A percentile compares a stretch with the other conserved stretches of the same genome.
Conservation (phyloP, 805 yeast species). For the Blastobotrys americana region DNA sequence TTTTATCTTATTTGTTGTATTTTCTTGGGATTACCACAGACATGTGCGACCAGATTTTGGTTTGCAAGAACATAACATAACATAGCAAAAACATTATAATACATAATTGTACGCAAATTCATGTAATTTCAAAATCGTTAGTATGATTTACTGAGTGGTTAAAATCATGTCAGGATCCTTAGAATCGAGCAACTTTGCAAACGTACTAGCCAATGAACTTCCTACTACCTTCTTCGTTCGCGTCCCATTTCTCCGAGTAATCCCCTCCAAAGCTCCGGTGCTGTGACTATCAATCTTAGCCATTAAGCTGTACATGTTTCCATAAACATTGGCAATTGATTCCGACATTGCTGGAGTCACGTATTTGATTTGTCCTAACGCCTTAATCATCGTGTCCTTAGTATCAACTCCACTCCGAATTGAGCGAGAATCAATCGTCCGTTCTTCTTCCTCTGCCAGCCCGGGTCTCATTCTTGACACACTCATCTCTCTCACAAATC, state of each 20-base stretch:
- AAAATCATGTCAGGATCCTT: constrained; percentile 14
- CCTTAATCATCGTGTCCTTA: constrained; percentile 11
- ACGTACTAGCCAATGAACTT: constrained; percentile 8
- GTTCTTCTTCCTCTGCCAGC: background rate
- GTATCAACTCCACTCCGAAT: constrained; percentile 15
- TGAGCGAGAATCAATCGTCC: constrained; percentile 9
- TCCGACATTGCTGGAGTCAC: constrained; percentile 18
- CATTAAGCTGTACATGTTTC: constrained; percentile 11
- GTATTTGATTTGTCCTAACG: constrained; percentile 17
- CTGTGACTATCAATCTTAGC: constrained; percentile 10
- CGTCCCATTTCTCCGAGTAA: background rate
- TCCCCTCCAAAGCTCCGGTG: constrained; percentile 11
- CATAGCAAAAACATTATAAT: too few relatives aligned
- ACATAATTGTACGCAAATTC: too few relatives aligned
- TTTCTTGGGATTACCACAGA: too few relatives aligned
- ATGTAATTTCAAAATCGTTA: too few relatives aligned
- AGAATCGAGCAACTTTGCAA: constrained; percentile 8
- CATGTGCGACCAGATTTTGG: too few relatives aligned
- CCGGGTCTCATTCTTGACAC: constrained; percentile 10
- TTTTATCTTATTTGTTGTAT: too few relatives aligned
- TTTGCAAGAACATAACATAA: too few relatives aligned
- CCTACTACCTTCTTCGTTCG: constrained; percentile 9
- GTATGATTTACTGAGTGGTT: too few relatives aligned
- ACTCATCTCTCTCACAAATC: constrained; percentile 13
- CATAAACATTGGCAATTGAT: constrained; percentile 11